Evolutionary conservation across 1,284 basidiomycete species (phyloP).

Genomic region (Naganishia albida): DNA sequence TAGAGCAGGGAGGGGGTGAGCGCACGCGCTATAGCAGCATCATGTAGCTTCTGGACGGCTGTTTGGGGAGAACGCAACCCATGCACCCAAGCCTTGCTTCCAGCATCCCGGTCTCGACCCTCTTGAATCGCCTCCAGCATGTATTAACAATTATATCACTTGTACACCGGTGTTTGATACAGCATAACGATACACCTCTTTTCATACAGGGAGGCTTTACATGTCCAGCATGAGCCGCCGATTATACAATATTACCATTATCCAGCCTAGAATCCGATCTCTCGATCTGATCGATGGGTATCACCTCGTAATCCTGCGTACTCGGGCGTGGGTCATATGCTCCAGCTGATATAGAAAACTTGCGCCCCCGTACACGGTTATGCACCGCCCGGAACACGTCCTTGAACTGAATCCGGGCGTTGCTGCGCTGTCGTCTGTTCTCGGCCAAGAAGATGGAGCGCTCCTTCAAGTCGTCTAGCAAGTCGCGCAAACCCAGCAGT

Average conservation of each 20-base stretch:
- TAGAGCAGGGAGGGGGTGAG: conserved; percentile 30
- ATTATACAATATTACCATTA: conserved; percentile 20
- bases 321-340: neutral
- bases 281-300: conserved; percentile 16
- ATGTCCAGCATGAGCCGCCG: conserved; percentile 16
- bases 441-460: conserved; percentile 24
- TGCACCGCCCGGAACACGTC: conserved; percentile 16
- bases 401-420: conserved; percentile 8
- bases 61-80: too few relatives aligned
- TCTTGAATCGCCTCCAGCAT: too few relatives aligned
- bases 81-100: too few relatives aligned
- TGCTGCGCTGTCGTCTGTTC: conserved; percentile 13
- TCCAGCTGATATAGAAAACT: conserved; percentile 10
- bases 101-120: too few relatives aligned
- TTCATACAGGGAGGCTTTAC: neutral
- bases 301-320: conserved; percentile 20
- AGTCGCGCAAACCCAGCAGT: conserved; percentile 39
- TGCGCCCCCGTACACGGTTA: conserved; percentile 20
- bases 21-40: neutral
- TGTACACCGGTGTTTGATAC: conserved; percentile 5
- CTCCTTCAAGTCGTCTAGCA: conserved; percentile 35
- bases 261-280: conserved; percentile 3
- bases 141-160: too few relatives aligned
- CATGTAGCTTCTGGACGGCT: neutral
- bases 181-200: neutral